Base-by-base conservation (phyloP, 1,284 basidiomycete genomes). In the Cryptococcus neoformans region DNA sequence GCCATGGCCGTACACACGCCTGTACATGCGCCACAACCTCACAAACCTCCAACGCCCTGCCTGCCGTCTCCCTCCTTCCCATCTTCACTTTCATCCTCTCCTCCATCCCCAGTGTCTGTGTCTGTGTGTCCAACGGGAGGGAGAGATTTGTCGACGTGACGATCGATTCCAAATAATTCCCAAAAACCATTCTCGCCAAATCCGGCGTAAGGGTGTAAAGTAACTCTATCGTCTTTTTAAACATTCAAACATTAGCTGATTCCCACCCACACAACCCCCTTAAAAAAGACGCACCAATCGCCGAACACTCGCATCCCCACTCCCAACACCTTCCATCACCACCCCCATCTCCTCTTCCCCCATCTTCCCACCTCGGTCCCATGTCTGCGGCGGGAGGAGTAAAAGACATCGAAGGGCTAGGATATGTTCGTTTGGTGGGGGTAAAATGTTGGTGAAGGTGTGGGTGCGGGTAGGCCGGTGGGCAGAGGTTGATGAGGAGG, bases 261-360 rank as follows among this genome's bases (percentile, higher is more conserved):
- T 28, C 28, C 3, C 28, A 28, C 28, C 28, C 28, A 28, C 28
- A 28, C 1, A 28, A 28, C 28, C 28, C 28, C 6, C 2, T 14
- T 36, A 8, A 4, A 37, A 34, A 21, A 17, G 9, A 58, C 72
- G 49, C 54, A 76, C 75, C 44, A 58, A 53, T 38, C 64, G 55
- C 16, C 76, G 66, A 6, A 74, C 60, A 3, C 60, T 68, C 34
- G 58, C 50, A 51, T 78, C 76, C 0, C 36, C 16, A 50, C 66
- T 66, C 40, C 75, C 64, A 3, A 76, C 55, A 2, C 73, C 76
- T 28, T 66, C 59, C 71, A 76, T 74, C 17, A 78, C 57, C 6
- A 61, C 53, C 0, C 53, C 55, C 75, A 78, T 75, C 46, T 69
- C 67, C 2, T 14, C 52, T 39, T 75, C 68, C 1, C 59, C 66